Evolutionary conservation across 805 yeast genomes (phyloP), one percentile per base, ranked within the genome.

Genomic region (Peterozyma toletana): DNA sequence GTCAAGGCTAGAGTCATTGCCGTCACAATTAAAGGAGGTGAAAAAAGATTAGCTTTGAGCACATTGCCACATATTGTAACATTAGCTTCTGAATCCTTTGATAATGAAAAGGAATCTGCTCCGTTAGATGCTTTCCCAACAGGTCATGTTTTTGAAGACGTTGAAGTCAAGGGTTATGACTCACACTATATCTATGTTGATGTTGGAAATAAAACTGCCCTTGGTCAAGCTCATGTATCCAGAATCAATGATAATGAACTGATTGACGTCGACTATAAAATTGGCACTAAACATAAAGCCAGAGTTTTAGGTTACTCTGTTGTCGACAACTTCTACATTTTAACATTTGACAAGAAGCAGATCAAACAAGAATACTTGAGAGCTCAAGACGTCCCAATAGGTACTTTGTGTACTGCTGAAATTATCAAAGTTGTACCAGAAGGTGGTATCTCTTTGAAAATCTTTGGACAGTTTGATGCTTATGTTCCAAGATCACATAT

Each of bases 171-270:
- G 41, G 86, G 85, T 33, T 66, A 71, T 42, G 88, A 82, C 54
- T 54, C 73, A 2, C 66, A 71, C 42, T 83, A 74, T 54, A 57
- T 83, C 30, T 78, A 71, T 49, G 77, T 79, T 13, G 71, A 76
- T 18, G 58, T 86, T 35, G 85, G 84, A 18, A 70, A 72, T 21
- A 70, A 72, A 5, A 57, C 68, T 38, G 52, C 67, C 9, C 55
- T 68, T 11, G 98, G 96, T 34, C 86, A 82, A 63, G 86, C 82
- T 2, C 96, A 91, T 57, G 67, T 78, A 39, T 84, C 97, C 1
- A 82, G 82, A 51, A 60, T 85, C 37, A 77, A 80, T 47, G 68
- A 70, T 10, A 69, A 67, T 33, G 63, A 70, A 39, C 59, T 65
- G 35, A 51, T 71, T 27, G 73, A 68, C 33, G 66, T 62, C 59